These are phyloP conservation scores for Scenedesmus sp. DNA, from an alignment of 163 green algal genomes.

Conservation along the genomic window DNA sequence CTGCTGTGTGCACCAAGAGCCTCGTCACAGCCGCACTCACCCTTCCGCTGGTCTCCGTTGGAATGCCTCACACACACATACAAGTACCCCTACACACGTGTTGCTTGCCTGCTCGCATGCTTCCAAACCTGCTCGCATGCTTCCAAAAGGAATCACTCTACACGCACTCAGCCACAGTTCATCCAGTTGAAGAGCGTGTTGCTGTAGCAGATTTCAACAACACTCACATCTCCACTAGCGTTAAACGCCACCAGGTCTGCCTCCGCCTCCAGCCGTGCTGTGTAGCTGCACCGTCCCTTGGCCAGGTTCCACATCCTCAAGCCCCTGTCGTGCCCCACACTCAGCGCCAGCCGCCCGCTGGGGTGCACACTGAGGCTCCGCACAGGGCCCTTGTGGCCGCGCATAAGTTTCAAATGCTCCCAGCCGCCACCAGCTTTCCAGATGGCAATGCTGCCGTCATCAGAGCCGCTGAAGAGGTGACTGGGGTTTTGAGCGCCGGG, in stretches of 20 bases:
- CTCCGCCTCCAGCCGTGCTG: constrained; percentile 65
- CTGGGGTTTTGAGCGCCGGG: constrained; percentile 62
- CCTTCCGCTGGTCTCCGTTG: too few relatives aligned
- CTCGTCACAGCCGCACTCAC: too few relatives aligned
- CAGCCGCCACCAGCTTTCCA: constrained; percentile 81
- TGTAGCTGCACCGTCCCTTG: constrained; percentile 81
- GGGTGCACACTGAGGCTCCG: constrained; percentile 79
- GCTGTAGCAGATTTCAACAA: neutral
- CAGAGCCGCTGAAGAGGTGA: constrained; percentile 85
- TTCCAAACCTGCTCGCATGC: too few relatives aligned
- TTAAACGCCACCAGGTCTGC: constrained; percentile 74
- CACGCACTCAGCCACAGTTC: too few relatives aligned
- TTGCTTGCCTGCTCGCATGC: too few relatives aligned
- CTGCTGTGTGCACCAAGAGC: neutral
- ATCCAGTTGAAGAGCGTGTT: neutral
- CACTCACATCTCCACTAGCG: constrained; percentile 54
- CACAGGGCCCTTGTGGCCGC: constrained; percentile 76
- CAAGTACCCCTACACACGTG: too few relatives aligned
- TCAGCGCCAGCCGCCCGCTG: constrained; percentile 80
- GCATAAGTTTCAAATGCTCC: constrained; percentile 87
- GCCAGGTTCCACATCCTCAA: constrained; percentile 92
- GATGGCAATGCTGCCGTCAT: constrained; percentile 82
- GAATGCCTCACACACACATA: too few relatives aligned
- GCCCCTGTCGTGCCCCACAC: constrained; percentile 65
- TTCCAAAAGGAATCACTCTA: too few relatives aligned